Conservation (phyloP, 495 filamentous ascomycete genomes). For the Xeromyces bisporus region DNA sequence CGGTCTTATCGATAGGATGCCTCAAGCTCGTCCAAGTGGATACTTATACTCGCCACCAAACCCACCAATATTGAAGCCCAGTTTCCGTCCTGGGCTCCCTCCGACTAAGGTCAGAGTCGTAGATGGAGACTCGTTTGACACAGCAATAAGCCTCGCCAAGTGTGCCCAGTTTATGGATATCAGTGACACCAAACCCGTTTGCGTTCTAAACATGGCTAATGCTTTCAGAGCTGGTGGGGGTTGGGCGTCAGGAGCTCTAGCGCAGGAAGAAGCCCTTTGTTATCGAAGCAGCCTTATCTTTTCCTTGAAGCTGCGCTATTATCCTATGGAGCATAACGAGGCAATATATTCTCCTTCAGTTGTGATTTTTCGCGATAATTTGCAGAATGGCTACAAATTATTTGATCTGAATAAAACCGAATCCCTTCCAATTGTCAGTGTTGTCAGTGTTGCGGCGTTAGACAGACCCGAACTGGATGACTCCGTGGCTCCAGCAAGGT, state of each 20-base stretch:
- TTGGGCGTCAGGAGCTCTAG: slow-evolving; percentile 35
- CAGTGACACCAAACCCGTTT: slow-evolving; percentile 20
- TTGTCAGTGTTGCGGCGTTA: slow-evolving; percentile 41
- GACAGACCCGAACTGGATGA: slow-evolving; percentile 24
- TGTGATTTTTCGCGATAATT: slow-evolving; percentile 33
- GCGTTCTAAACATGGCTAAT: slow-evolving; percentile 46
- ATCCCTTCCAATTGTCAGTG: slow-evolving; percentile 34
- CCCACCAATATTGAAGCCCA: slow-evolving; percentile 5
- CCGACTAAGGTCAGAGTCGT: slow-evolving; percentile 23
- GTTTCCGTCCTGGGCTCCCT: slow-evolving; percentile 9
- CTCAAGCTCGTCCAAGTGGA: slow-evolving; percentile 10
- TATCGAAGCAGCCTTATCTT: slow-evolving; percentile 40
- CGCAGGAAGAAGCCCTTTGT: slow-evolving; percentile 52
- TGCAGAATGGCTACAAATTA: slow-evolving; percentile 21
- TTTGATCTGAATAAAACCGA: slow-evolving; percentile 17
- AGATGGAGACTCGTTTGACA: slow-evolving; percentile 34
- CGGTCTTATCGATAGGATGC: slow-evolving; percentile 8
- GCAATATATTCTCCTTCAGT: slow-evolving; percentile 44
- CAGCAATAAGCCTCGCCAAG: slow-evolving; percentile 23
- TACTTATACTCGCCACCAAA: slow-evolving; percentile 5
- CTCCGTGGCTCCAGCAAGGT: slow-evolving; percentile 8
- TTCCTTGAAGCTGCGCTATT: slow-evolving; percentile 35
- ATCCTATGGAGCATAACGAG: slow-evolving; percentile 34
- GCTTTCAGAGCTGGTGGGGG: slow-evolving; percentile 35
- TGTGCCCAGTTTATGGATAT: slow-evolving; percentile 1